These are phyloP conservation scores for Populus simonii DNA, from an alignment of 345 rosid genomes.

Conservation along the genomic window DNA sequence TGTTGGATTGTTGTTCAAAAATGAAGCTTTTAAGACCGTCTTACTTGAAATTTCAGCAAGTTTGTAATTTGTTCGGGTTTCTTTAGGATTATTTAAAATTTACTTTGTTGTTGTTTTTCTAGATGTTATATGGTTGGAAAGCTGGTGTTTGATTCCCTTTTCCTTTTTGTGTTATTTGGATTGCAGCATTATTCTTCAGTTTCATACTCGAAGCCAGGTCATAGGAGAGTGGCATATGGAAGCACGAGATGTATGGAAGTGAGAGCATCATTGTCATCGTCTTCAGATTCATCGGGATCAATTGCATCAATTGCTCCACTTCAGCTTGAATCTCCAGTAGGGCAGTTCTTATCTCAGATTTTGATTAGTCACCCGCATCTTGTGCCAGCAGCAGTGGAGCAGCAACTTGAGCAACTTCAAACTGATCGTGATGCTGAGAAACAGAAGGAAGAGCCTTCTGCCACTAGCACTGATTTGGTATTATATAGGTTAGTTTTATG, in stretches of 20 bases:
- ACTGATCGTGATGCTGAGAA: constrained; percentile 71
- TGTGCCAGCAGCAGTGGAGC: constrained; percentile 91
- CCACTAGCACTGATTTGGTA: constrained; percentile 68
- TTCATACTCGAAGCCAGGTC: constrained; percentile 28
- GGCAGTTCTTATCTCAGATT: constrained; percentile 86
- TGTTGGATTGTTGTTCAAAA: not conserved
- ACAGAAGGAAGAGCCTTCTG: constrained; percentile 61
- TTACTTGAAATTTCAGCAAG: not conserved
- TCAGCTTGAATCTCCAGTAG: constrained; percentile 81
- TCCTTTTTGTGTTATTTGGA: not conserved
- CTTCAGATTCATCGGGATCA: constrained; percentile 50
- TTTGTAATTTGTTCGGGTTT: not conserved
- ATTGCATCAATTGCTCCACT: constrained; percentile 67
- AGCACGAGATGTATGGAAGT: constrained; percentile 41
- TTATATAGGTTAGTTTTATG: constrained; percentile 61
- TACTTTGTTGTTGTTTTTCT: not conserved
- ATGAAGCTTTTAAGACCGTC: not conserved
- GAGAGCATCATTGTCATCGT: constrained; percentile 45
- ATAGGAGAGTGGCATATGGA: constrained; percentile 27
- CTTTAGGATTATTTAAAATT: not conserved
- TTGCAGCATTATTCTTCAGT: constrained; percentile 39
- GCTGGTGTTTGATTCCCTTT: not conserved
- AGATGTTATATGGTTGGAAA: not conserved
- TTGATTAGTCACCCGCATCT: constrained; percentile 88
- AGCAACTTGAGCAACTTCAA: constrained; percentile 93